Evolutionary conservation across 1,284 basidiomycete genomes (phyloP).

Genomic region (Marasmius fiardii): DNA sequence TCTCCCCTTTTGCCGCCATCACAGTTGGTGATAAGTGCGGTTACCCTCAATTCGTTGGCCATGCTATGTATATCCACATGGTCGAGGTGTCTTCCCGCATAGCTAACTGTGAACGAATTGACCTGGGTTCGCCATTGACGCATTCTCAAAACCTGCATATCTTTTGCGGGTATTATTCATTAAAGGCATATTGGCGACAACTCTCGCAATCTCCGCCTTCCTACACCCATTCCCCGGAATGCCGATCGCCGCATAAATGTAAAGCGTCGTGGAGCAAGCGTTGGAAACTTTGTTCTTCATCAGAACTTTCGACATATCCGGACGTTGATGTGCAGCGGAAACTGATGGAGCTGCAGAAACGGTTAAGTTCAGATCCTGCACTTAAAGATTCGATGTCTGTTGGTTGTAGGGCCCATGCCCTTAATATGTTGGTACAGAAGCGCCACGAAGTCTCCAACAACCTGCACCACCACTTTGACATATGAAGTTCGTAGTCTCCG

Average conservation of each 20-base stretch:
- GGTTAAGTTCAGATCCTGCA: constrained; percentile 1
- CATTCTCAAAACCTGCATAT: constrained; percentile 6
- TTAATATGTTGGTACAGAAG: constrained; percentile 4
- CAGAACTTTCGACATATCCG: constrained; percentile 2
- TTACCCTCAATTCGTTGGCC: constrained; percentile 8
- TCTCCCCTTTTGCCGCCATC: constrained; percentile 6
- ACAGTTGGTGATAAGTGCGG: constrained; percentile 5
- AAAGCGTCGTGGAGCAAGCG: not conserved
- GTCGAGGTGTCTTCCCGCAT: constrained; percentile 8
- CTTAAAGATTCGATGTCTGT: constrained; percentile 4
- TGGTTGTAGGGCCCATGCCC: constrained; percentile 6
- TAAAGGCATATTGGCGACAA: constrained; percentile 10
- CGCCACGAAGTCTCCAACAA: constrained; percentile 5
- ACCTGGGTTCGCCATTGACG: constrained; percentile 3
- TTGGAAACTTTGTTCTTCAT: not conserved
- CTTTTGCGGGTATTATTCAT: constrained; percentile 10
- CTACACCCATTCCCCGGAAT: constrained; percentile 8
- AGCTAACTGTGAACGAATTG: not conserved
- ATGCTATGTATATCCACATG: constrained; percentile 11
- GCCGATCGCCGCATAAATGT: constrained; percentile 6
- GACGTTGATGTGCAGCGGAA: constrained; percentile 6
- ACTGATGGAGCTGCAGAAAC: constrained; percentile 6
- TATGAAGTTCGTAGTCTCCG: not conserved
- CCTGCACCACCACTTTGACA: constrained; percentile 13
- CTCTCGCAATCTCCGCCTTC: constrained; percentile 6